Evolutionary conservation across 176 grass and related monocot genomes (phyloP).

Genomic region (Saccharum officinarum): DNA sequence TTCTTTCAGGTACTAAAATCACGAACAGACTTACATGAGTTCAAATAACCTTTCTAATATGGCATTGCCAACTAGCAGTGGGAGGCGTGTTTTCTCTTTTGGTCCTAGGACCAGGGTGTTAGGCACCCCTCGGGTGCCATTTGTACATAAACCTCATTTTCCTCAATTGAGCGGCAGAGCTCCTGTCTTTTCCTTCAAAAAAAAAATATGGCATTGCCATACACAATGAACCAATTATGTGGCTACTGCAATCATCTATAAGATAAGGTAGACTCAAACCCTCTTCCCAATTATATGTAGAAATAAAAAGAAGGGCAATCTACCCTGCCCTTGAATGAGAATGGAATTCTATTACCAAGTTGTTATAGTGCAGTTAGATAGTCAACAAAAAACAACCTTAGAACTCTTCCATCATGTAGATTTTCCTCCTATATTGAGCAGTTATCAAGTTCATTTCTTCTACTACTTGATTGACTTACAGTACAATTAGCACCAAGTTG

Average conservation of each 20-base stretch:
- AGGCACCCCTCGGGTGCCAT: too few species aligned
- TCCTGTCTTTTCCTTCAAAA: too few species aligned
- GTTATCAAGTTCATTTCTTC: constrained; percentile 15
- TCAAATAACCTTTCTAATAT: too few species aligned
- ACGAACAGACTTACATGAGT: not conserved
- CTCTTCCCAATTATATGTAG: constrained; percentile 3
- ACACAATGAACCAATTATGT: not conserved
- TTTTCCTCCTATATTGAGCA: not conserved
- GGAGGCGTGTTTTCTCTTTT: too few species aligned
- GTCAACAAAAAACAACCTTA: not conserved
- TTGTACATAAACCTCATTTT: too few species aligned
- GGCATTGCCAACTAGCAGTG: too few species aligned
- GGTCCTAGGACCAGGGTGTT: too few species aligned
- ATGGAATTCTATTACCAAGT: not conserved
- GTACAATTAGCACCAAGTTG: not conserved
- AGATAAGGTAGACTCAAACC: constrained; percentile 18
- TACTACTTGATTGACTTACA: constrained; percentile 9
- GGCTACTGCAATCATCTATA: not conserved
- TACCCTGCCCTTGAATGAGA: too few species aligned
- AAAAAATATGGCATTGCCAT: too few species aligned
- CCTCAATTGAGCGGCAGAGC: too few species aligned
- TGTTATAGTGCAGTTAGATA: not conserved
- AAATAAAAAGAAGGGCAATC: constrained; percentile 1
- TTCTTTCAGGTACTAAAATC: constrained; percentile 19
- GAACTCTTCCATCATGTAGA: not conserved